These are phyloP conservation scores for Eustoma russellianum DNA, from an alignment of 257 asterid species.

Conservation along the genomic window DNA sequence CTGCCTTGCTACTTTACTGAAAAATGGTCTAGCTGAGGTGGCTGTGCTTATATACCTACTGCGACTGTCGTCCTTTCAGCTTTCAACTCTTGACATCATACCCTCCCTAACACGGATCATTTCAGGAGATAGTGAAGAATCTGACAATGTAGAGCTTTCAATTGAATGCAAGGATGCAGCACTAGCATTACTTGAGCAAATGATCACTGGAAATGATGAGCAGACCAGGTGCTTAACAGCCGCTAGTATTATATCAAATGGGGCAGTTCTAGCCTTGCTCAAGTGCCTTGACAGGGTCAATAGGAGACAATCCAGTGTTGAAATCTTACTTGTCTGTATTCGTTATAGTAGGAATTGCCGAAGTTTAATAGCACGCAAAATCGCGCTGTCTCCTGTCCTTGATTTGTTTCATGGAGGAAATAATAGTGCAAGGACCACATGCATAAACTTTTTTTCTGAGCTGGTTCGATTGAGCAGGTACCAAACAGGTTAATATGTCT, in stretches of 20 bases:
- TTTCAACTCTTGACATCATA: conserved; percentile 37
- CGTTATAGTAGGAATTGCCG: conserved; percentile 44
- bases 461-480: conserved; percentile 66
- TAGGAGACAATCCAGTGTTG: conserved; percentile 38
- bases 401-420: conserved; percentile 65
- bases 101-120: conserved; percentile 38
- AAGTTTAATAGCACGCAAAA: conserved; percentile 38
- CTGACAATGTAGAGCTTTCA: conserved; percentile 24
- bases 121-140: conserved; percentile 39
- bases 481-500: neutral
- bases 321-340: conserved; percentile 53
- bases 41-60: conserved; percentile 47
- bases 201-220: conserved; percentile 58
- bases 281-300: conserved; percentile 45
- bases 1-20: conserved; percentile 51
- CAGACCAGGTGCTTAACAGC: conserved; percentile 30
- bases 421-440: conserved; percentile 42
- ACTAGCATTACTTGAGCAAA: conserved; percentile 48
- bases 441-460: conserved; percentile 63
- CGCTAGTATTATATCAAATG: conserved; percentile 30
- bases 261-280: conserved; percentile 50
- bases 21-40: conserved; percentile 62
- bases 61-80: conserved; percentile 53
- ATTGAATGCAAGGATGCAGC: conserved; percentile 72
- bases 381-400: conserved; percentile 54